Evolutionary conservation across 208 protist genomes (phyloP).

Genomic region (Crithidia fasciculata): DNA sequence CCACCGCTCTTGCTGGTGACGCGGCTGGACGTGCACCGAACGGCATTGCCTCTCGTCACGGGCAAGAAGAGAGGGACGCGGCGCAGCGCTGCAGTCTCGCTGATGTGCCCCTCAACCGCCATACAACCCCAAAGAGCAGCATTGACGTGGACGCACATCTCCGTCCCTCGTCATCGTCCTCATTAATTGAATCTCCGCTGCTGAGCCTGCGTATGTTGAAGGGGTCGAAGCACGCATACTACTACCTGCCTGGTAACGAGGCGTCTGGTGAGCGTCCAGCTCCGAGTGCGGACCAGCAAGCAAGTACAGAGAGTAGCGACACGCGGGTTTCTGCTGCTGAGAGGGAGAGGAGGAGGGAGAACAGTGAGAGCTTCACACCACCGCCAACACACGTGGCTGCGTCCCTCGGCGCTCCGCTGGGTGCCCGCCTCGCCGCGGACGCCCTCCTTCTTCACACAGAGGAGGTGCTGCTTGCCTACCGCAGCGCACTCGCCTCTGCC

Average conservation of each 20-base stretch:
- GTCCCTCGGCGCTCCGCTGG: too few species aligned
- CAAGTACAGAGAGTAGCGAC: too few species aligned
- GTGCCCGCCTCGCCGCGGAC: too few species aligned
- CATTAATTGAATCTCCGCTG: not conserved
- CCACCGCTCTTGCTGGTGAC: not conserved
- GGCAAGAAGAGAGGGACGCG: too few species aligned
- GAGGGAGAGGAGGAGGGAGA: too few species aligned
- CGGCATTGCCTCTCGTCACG: too few species aligned
- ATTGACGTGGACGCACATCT: not conserved
- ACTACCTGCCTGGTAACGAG: slow-evolving; percentile 2
- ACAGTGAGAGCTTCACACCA: too few species aligned
- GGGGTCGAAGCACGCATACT: slow-evolving; percentile 17
- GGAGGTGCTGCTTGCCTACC: slow-evolving; percentile 10
- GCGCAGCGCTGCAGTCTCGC: not conserved
- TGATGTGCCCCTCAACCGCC: not conserved
- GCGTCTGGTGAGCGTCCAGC: too few species aligned
- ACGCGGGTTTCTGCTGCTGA: too few species aligned
- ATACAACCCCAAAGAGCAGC: not conserved
- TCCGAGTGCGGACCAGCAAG: too few species aligned
- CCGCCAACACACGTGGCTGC: too few species aligned
- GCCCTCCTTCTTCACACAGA: not conserved
- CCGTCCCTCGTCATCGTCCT: not conserved
- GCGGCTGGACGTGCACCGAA: not conserved
- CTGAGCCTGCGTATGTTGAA: slow-evolving; percentile 13
- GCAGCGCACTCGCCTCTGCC: slow-evolving; percentile 2